Evolutionary conservation across 345 rosid genomes (phyloP), one percentile per base, ranked within the genome.

Genomic region (Aegle marmelos): DNA sequence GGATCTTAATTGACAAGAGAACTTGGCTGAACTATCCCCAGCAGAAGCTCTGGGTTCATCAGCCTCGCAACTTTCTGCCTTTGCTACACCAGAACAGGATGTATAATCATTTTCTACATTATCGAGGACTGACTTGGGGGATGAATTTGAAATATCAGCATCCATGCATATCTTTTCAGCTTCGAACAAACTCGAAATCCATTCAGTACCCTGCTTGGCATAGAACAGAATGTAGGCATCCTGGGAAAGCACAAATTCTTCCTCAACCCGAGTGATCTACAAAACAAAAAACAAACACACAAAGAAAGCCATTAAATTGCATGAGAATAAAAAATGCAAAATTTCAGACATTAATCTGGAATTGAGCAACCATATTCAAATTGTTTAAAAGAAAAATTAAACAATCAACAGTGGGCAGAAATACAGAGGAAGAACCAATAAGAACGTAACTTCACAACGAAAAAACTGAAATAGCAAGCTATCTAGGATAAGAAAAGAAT

Each of bases 171-270:
- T 78, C 70, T 79, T 80, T 71, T 80, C 80, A 62, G 74, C 72
- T 87, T 88, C 89, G 56, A 83, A 82, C 69, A 83, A 83, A 77
- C 77, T 86, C 57, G 91, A 87, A 85, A 91, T 87, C 99, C 95
- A 97, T 10, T 92, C 92, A 25, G 85, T 87, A 36, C 76, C 92
- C 79, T 88, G 89, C 84, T 86, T 89, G 17, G 89, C 92, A 83
- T 97, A 97, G 73, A 94, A 91, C 68, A 97, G 85, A 72, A 94
- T 88, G 78, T 97, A 97, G 37, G 99, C 91, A 68, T 88, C 88
- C 72, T 86, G 85, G 80, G 92, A 88, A 41, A 94, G 81, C 73
- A 91, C 98, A 70, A n/a, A 41, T 10, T 88, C 90, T 75, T 90
- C 92, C 54, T 82, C 78, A 69, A 85, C 85, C 68, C 74, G 82